A percentile compares a stretch with the other conserved stretches of the same genome.
These are phyloP conservation scores for Choiromyces venosus DNA, from an alignment of 495 filamentous ascomycete genomes.

Conservation along the genomic window DNA sequence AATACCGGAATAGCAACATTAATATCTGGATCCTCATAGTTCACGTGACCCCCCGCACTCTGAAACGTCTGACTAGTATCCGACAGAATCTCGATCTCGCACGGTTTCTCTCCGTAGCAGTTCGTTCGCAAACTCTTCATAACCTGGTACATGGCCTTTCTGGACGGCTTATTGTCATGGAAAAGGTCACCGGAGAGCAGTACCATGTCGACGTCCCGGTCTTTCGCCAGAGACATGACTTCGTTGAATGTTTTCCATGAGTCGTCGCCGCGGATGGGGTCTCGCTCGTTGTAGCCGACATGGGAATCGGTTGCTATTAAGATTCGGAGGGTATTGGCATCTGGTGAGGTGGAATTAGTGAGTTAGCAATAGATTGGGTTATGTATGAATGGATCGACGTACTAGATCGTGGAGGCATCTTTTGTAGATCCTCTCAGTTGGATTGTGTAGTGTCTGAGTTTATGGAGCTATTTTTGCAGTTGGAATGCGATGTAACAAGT, in stretches of 20 bases:
- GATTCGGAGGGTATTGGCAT: slow-evolving; percentile 86
- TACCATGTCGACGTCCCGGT: slow-evolving; percentile 92
- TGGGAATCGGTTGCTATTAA: slow-evolving; percentile 93
- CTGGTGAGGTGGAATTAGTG: slow-evolving; percentile 44
- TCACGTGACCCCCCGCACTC: slow-evolving; percentile 80
- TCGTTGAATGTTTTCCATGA: slow-evolving; percentile 97
- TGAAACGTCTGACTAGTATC: slow-evolving; percentile 86
- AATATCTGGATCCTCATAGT: slow-evolving; percentile 96
- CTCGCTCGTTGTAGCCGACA: slow-evolving; percentile 92
- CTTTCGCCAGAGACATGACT: slow-evolving; percentile 82
- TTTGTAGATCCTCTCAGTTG: neutral
- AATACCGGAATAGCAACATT: slow-evolving; percentile 97
- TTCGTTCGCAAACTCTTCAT: slow-evolving; percentile 90
- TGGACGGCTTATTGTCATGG: slow-evolving; percentile 96
- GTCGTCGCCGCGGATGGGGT: slow-evolving; percentile 87
- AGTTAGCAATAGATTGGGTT: neutral
- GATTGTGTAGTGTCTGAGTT: neutral
- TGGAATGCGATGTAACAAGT: neutral
- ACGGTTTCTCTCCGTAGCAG: slow-evolving; percentile 90
- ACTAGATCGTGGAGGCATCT: neutral
- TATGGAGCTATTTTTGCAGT: neutral
- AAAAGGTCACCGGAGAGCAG: slow-evolving; percentile 91
- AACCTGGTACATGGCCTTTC: slow-evolving; percentile 93
- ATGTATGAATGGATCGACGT: neutral
- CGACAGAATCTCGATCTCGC: slow-evolving; percentile 89